A percentile compares a stretch with the other conserved stretches of the same genome.
Conservation (phyloP, 106 monocot species). For the Platanthera zijinensis region DNA sequence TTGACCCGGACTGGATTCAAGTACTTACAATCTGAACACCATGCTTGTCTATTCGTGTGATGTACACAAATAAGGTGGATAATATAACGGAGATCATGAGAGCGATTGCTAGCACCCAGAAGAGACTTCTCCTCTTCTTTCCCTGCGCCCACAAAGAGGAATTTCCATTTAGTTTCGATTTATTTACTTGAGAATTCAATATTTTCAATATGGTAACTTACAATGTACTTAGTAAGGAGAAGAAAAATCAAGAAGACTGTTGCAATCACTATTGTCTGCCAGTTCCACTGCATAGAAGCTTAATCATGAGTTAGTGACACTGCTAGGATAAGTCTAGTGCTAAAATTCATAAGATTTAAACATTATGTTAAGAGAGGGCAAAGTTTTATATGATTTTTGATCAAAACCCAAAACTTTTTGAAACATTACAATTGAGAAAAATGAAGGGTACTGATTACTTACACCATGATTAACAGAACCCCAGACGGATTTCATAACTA, state of each 20-base stretch:
- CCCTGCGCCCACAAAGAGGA: constrained; percentile 26
- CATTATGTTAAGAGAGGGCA: too few species aligned
- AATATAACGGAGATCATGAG: constrained; percentile 61
- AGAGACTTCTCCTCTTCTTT: constrained; percentile 59
- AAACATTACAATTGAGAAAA: too few species aligned
- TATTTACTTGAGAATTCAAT: background rate
- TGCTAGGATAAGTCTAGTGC: too few species aligned
- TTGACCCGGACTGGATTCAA: background rate
- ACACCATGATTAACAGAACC: constrained; percentile 43
- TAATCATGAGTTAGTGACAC: too few species aligned
- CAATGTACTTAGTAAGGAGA: constrained; percentile 48
- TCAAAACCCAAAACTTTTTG: too few species aligned
- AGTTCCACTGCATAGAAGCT: constrained; percentile 55
- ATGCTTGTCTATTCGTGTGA: constrained; percentile 49
- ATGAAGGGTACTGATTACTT: background rate
- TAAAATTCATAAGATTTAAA: too few species aligned
- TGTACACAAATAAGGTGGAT: constrained; percentile 55
- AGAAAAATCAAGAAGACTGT: constrained; percentile 47
- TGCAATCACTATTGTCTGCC: constrained; percentile 65
- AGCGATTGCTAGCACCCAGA: constrained; percentile 78
- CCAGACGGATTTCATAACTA: constrained; percentile 62
- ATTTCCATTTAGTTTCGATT: background rate
- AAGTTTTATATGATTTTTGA: too few species aligned
- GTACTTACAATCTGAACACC: constrained; percentile 74
- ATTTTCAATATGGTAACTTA: constrained; percentile 22